These are phyloP conservation scores for Globisporangium okanoganense DNA, from an alignment of 352 stramenopile species.

Conservation along the genomic window DNA sequence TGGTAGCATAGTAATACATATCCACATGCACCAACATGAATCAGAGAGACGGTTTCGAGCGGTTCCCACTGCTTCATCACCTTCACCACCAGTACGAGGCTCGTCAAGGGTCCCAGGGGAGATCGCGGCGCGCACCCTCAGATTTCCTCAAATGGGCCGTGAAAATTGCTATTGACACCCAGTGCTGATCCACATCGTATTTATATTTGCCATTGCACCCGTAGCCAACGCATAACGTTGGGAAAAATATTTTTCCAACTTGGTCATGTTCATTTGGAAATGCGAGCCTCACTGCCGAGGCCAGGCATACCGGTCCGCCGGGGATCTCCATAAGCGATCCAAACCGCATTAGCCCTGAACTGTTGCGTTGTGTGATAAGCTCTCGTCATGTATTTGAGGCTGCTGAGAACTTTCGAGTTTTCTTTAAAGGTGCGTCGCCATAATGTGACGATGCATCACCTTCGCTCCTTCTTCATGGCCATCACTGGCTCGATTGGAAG, in stretches of 20 bases:
- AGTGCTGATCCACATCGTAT: not conserved
- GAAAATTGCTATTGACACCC: not conserved
- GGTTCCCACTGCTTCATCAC: not conserved
- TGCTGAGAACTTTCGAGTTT: constrained; percentile 1
- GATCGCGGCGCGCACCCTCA: not conserved
- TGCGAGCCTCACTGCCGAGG: not conserved
- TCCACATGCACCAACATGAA: not conserved
- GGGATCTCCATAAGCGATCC: not conserved
- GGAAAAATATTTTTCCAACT: not conserved
- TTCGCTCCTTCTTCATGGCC: not conserved
- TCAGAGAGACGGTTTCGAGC: not conserved
- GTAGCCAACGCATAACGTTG: not conserved
- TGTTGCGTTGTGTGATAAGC: not conserved
- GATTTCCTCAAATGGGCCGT: not conserved
- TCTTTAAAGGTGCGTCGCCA: not conserved
- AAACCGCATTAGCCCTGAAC: not conserved
- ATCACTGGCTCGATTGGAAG: not conserved
- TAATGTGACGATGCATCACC: not conserved
- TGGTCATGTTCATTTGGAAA: not conserved
- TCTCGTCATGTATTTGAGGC: not conserved
- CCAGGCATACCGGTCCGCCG: not conserved
- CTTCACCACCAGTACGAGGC: not conserved
- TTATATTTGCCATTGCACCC: not conserved
- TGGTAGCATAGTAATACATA: not conserved
- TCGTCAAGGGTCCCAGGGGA: not conserved